These are phyloP conservation scores for Kazachstania sp. DNA, from an alignment of 1,139 yeast genomes.

Conservation along the genomic window DNA sequence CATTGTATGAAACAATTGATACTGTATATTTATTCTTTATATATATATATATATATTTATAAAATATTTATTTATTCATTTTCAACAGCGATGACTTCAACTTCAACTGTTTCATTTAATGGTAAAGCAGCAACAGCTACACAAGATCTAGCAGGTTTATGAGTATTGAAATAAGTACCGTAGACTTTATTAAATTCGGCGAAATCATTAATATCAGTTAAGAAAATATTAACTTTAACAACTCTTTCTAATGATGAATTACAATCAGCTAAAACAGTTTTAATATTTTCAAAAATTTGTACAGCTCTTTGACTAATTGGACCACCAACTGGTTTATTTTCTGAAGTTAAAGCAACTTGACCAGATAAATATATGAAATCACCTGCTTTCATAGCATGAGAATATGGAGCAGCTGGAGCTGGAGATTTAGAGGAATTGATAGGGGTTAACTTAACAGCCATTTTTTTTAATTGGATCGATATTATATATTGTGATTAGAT, in stretches of 20 bases:
- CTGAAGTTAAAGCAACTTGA: slow-evolving; percentile 86
- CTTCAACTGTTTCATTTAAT: slow-evolving; percentile 62
- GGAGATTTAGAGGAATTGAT: slow-evolving; percentile 68
- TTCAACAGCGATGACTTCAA: slow-evolving; percentile 66
- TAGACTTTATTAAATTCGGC: slow-evolving; percentile 77
- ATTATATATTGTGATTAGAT: not conserved
- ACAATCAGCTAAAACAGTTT: slow-evolving; percentile 69
- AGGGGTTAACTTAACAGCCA: slow-evolving; percentile 21
- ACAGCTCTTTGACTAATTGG: slow-evolving; percentile 75
- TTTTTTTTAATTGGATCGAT: not conserved
- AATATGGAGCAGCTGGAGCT: slow-evolving; percentile 91
- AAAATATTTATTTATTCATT: slow-evolving; percentile 6
- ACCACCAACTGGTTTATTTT: slow-evolving; percentile 69
- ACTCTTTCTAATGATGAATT: slow-evolving; percentile 74
- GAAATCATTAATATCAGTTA: slow-evolving; percentile 80
- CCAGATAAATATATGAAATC: slow-evolving; percentile 89
- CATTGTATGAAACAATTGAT: not conserved
- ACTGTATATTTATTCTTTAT: not conserved
- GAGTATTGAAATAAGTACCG: slow-evolving; percentile 66
- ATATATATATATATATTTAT: not conserved
- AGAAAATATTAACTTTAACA: slow-evolving; percentile 78
- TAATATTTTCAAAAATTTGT: slow-evolving; percentile 71
- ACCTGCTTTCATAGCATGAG: slow-evolving; percentile 85
- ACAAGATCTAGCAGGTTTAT: slow-evolving; percentile 94
- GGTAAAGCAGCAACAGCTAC: slow-evolving; percentile 88